Evolutionary conservation across 2,329 filamentous ascomycete genomes (phyloP).

Genomic region (Nemania serpens): DNA sequence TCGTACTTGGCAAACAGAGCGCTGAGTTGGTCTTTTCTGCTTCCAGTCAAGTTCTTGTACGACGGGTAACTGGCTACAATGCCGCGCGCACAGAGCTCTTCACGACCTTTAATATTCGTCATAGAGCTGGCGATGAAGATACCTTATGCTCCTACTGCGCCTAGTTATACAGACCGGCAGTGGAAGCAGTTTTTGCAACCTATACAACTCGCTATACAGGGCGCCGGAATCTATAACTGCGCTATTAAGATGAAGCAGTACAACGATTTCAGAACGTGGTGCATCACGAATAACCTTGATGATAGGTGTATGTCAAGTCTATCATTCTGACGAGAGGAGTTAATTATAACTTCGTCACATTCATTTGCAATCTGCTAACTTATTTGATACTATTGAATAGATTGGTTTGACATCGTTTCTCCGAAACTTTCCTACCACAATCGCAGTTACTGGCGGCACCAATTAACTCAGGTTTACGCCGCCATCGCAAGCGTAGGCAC

Average conservation of each 20-base stretch:
- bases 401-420: slow-evolving; percentile 4
- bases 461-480: not conserved
- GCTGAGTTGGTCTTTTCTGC: not conserved
- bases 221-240: not conserved
- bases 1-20: too few species aligned
- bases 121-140: not conserved
- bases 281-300: not conserved
- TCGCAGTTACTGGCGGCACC: not conserved
- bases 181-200: not conserved
- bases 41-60: not conserved
- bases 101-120: not conserved
- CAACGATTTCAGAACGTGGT: slow-evolving; percentile 3
- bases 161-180: not conserved
- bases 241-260: not conserved
- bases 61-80: not conserved
- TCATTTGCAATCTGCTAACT: not conserved
- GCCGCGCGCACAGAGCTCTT: not conserved
- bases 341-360: not conserved
- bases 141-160: not conserved
- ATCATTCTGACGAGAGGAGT: too few species aligned
- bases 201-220: not conserved
- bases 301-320: not conserved
- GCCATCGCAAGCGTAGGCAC: not conserved
- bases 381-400: not conserved
- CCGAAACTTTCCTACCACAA: not conserved